Evolutionary conservation across 345 rosid genomes (phyloP), one percentile per base, ranked within the genome.

Genomic region (Clarkia xantiana): DNA sequence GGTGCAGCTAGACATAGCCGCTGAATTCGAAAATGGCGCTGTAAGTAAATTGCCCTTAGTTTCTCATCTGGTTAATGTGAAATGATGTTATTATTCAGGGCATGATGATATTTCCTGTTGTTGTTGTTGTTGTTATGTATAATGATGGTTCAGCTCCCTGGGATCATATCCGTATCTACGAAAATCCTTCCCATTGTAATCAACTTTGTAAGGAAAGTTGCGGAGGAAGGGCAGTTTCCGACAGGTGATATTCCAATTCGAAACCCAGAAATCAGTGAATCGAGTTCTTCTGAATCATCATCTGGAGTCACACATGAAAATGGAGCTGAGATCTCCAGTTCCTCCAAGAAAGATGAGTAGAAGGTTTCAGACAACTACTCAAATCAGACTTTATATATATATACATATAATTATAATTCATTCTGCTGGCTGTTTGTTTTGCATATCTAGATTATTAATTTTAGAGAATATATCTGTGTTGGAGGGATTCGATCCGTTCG

Each of bases 81-180:
- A 9, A 23, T 49, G 39, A 23, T 2, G 13, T 48, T 14, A 6
- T 9, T 9, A 10, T 14, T 11, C 34, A 17, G 7, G 1, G 20
- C 34, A 9, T 22, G 13, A 1, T 20, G 0, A 18, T 14, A n/a
- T 43, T 43, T 2, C 9, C 14, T 13, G 12, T 8, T 1, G 13
- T 44, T 18, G 34, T 23, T 25, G 39, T 25, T 10, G 9, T n/a
- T 49, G 18, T 13, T 10, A 49, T 29, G 52, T 47, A 49, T n/a
- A n/a, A n/a, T n/a, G n/a, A n/a, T n/a, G n/a, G n/a, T n/a, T n/a
- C 86, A 91, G 98, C 78, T 91, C 48, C 85, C 96, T 3, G 96
- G 95, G 64, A 70, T 86, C 52, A 61, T 91, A 57, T 78, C 95
- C 18, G 58, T 86, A 62, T 87, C 90, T 2, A 57, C 88, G 23